Evolutionary conservation across 331 rosid genomes (phyloP), one percentile per base, ranked within the genome.

Genomic region (Stylosanthes scabra): DNA sequence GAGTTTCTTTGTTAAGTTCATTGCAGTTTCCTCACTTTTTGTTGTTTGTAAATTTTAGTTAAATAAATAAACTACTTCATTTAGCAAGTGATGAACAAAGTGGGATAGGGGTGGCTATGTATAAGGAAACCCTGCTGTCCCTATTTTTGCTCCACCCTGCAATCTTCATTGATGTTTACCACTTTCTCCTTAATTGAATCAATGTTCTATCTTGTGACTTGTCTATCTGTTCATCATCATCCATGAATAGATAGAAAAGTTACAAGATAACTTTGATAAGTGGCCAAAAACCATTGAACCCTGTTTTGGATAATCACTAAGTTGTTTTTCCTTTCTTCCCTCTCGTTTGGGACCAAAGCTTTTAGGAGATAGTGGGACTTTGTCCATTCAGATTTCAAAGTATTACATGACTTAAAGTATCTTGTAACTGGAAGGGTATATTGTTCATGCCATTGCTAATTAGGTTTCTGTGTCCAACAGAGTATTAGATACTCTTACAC

Each of bases 401-500:
- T 59, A 34, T 34, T 34, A 34, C 39, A 34, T 34, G 39, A 51
- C 71, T 58, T 63, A 41, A n/a, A 45, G 34, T 41, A 55, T 52
- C 49, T 20, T 46, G 27, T 8, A 28, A 63, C n/a, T 46, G 37
- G 11, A 28, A 63, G 7, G 25, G 37, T 55, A 54, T 71, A 52
- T 68, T 44, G 49, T 56, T 59, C 55, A 15, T 20, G 63, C 71
- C 37, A 20, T 67, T 78, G 66, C 42, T 80, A 58, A 85, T 44
- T 31, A 12, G 59, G 57, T 51, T 83, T 75, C 71, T 74, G 39
- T 81, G 75, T 79, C 74, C 63, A 20, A 77, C 96, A 92, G 97
- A 83, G 71, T 92, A 59, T 74, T 85, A 63, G 83, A 86, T 78
- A 83, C 82, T 80, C 85, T 92, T 66, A 90, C 85, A 1, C 87